Conservation (phyloP, 495 filamentous ascomycete species). For the Cercophora samala region DNA sequence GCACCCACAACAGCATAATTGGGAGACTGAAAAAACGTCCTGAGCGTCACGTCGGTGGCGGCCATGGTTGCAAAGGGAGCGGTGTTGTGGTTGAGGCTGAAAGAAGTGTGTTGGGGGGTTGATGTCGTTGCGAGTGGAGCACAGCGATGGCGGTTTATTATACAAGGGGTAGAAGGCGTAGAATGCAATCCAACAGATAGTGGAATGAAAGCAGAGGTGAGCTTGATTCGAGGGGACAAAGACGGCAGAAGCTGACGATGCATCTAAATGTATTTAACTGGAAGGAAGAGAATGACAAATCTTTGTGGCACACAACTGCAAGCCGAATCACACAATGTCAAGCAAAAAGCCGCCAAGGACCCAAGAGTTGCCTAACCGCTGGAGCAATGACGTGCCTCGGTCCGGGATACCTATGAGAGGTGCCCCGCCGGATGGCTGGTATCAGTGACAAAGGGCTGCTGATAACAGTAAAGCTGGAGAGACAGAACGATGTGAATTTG, state of each 20-base stretch:
- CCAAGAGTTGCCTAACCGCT: background rate
- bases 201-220: background rate
- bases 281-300: background rate
- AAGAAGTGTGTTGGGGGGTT: background rate
- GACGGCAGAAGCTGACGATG: background rate
- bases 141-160: background rate
- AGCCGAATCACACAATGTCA: slow-evolving; percentile 1
- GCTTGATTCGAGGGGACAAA: background rate
- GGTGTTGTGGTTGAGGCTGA: slow-evolving; percentile 10
- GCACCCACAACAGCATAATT: slow-evolving; percentile 90
- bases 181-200: background rate
- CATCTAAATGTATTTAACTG: background rate
- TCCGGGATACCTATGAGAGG: background rate
- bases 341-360: background rate
- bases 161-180: background rate
- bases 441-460: background rate
- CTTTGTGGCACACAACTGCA: slow-evolving; percentile 2
- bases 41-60: slow-evolving; percentile 59
- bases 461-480: no score
- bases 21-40: slow-evolving; percentile 76
- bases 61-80: slow-evolving; percentile 30
- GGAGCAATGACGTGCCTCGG: slow-evolving; percentile 20
- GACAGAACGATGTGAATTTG: no score
- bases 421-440: slow-evolving; percentile 2
- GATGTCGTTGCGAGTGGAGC: slow-evolving; percentile 1